Conservation (phyloP, 106 monocot genomes). For the Dendrobium catenatum region DNA sequence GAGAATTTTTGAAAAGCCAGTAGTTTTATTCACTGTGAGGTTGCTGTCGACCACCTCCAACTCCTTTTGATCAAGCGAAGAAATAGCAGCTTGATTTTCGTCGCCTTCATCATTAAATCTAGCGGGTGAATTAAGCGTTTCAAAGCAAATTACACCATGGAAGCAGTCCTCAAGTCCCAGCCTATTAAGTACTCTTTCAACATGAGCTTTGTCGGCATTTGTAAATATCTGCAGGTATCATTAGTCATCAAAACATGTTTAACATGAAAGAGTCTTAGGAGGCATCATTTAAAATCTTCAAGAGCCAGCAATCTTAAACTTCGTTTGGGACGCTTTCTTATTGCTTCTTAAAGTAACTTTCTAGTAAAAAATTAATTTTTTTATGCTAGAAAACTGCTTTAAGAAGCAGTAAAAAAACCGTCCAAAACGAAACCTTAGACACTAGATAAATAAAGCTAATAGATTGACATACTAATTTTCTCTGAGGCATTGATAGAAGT, state of each 20-base stretch:
- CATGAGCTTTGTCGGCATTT: constrained; percentile 77
- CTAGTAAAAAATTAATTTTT: too few species aligned
- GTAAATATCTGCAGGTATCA: constrained; percentile 66
- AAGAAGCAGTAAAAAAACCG: too few species aligned
- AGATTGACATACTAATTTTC: constrained; percentile 49
- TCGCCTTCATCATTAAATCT: not conserved
- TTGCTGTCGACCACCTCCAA: not conserved
- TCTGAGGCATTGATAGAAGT: constrained; percentile 68
- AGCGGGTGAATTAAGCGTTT: constrained; percentile 57
- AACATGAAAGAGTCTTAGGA: too few species aligned
- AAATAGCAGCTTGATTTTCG: too few species aligned
- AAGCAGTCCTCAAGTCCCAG: constrained; percentile 89
- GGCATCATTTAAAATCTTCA: too few species aligned
- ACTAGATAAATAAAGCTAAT: too few species aligned
- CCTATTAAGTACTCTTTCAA: constrained; percentile 37
- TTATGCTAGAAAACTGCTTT: too few species aligned
- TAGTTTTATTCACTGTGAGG: too few species aligned
- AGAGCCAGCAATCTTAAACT: too few species aligned
- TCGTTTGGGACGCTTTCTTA: too few species aligned
- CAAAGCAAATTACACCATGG: constrained; percentile 85
- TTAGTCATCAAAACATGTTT: not conserved
- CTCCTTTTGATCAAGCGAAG: not conserved
- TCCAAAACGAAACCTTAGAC: too few species aligned
- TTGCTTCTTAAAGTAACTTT: too few species aligned
- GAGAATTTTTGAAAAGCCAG: constrained; percentile 18